Percentiles rank a stretch among this genome's conserved stretches.
These are phyloP conservation scores for Fusarium decemcellulare DNA, from an alignment of 2,329 filamentous ascomycete genomes.

Conservation along the genomic window DNA sequence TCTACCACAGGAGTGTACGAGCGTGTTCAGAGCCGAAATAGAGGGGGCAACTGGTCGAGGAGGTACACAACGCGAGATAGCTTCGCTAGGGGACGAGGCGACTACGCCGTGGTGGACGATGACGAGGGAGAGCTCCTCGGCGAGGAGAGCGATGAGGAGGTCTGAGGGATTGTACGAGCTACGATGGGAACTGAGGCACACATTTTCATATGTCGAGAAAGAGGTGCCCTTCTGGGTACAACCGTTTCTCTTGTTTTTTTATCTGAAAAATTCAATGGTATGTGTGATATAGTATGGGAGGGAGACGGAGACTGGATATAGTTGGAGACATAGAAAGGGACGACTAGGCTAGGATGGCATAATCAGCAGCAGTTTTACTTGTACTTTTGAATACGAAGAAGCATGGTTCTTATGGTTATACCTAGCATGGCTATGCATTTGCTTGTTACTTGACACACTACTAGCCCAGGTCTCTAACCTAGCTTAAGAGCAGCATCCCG, in stretches of 20 bases:
- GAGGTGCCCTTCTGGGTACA: constrained; percentile 29
- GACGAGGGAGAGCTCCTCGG: constrained; percentile 96
- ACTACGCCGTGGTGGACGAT: constrained; percentile 90
- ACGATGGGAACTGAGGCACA: constrained; percentile 19
- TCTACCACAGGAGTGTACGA: constrained; percentile 67
- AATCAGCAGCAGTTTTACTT: constrained; percentile 8
- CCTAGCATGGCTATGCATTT: no score
- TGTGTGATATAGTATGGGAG: constrained; percentile 13
- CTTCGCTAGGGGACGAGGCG: constrained; percentile 88
- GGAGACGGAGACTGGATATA: constrained; percentile 11
- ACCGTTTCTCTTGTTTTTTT: not conserved
- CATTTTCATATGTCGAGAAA: constrained; percentile 21
- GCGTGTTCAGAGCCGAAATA: constrained; percentile 63
- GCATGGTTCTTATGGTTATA: constrained; percentile 13
- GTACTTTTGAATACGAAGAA: constrained; percentile 19
- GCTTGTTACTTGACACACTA: no score
- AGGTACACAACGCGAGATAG: constrained; percentile 91
- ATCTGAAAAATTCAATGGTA: not conserved
- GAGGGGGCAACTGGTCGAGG: constrained; percentile 67
- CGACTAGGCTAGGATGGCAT: constrained; percentile 17
- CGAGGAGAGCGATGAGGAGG: constrained; percentile 94
- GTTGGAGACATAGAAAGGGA: constrained; percentile 28
- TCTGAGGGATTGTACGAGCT: constrained; percentile 53
- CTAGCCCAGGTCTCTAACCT: no score
- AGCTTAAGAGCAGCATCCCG: no score